A percentile compares a stretch with the other conserved stretches of the same genome.
These are phyloP conservation scores for Teratosphaeria pseudoeucalypti DNA, from an alignment of 2,329 filamentous ascomycete species.

Conservation along the genomic window DNA sequence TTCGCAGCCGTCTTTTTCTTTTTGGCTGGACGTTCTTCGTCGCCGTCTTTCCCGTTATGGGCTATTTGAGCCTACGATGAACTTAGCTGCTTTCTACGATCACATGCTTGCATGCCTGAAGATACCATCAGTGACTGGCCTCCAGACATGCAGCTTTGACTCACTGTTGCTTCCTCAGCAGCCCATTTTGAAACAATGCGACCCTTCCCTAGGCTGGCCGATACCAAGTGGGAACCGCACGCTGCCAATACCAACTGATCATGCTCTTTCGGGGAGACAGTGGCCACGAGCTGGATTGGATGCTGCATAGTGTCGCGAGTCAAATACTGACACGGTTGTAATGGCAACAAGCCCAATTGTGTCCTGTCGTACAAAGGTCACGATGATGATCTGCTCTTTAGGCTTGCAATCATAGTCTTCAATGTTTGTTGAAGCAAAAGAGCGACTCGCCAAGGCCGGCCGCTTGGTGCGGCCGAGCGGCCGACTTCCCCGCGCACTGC, in stretches of 20 bases:
- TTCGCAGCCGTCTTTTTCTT: slow-evolving; percentile 18
- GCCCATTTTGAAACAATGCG: slow-evolving; percentile 53
- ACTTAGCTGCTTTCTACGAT: background rate
- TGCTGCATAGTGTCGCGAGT: background rate
- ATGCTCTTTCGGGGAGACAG: background rate
- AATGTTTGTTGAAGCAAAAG: background rate
- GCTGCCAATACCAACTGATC: slow-evolving; percentile 52
- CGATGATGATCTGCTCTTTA: background rate
- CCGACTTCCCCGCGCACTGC: background rate
- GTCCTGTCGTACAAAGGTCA: background rate
- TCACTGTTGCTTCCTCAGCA: slow-evolving; percentile 18
- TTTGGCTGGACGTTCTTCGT: slow-evolving; percentile 18
- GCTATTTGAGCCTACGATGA: background rate
- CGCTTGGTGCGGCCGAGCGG: background rate
- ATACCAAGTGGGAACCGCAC: slow-evolving; percentile 60
- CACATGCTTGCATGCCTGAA: slow-evolving; percentile 1
- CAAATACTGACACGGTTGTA: background rate
- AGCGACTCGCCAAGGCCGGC: background rate
- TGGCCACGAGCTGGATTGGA: slow-evolving; percentile 1
- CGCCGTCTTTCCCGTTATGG: slow-evolving; percentile 6
- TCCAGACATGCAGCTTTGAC: slow-evolving; percentile 1
- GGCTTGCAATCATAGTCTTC: background rate
- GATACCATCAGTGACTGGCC: background rate
- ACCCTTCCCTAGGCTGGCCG: slow-evolving; percentile 51
- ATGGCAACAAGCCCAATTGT: background rate